A percentile compares a stretch with the other conserved stretches of the same genome.
These are phyloP conservation scores for Didymellaceae sp. DNA, from an alignment of 2,329 filamentous ascomycete genomes.

Conservation along the genomic window DNA sequence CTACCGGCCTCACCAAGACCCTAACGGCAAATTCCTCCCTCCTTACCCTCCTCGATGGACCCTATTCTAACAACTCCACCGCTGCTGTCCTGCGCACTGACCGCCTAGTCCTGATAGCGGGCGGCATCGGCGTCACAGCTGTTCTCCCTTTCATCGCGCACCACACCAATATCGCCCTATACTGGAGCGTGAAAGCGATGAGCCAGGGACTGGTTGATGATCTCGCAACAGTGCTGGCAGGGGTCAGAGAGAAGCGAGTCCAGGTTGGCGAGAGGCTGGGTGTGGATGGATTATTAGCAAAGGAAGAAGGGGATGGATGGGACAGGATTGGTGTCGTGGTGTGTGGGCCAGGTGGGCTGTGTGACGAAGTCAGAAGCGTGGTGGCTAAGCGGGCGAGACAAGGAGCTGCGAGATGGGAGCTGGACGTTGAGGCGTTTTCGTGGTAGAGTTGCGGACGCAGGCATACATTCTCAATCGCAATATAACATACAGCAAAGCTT, in stretches of 20 bases:
- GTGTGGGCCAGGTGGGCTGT: slow-evolving; percentile 51
- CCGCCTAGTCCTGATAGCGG: slow-evolving; percentile 51
- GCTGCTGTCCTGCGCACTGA: slow-evolving; percentile 28
- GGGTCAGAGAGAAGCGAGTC: slow-evolving; percentile 46
- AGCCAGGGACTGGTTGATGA: slow-evolving; percentile 39
- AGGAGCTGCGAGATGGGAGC: slow-evolving; percentile 25
- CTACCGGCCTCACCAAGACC: slow-evolving; percentile 45
- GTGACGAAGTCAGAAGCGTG: slow-evolving; percentile 49
- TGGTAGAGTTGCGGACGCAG: slow-evolving; percentile 34
- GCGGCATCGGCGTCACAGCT: slow-evolving; percentile 58
- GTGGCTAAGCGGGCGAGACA: slow-evolving; percentile 16
- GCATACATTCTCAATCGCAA: too few relatives aligned
- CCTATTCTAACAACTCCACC: slow-evolving; percentile 48
- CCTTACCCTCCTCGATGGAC: slow-evolving; percentile 52
- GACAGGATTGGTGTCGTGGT: slow-evolving; percentile 50
- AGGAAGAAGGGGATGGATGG: slow-evolving; percentile 47
- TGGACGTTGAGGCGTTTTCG: slow-evolving; percentile 37
- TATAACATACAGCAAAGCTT: too few relatives aligned
- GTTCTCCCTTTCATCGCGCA: slow-evolving; percentile 46
- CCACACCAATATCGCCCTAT: slow-evolving; percentile 51
- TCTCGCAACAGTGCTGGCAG: slow-evolving; percentile 32
- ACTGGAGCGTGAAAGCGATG: slow-evolving; percentile 47
- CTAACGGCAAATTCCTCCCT: slow-evolving; percentile 35
- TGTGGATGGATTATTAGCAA: slow-evolving; percentile 38
- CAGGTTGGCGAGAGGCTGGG: slow-evolving; percentile 47